Conservation (phyloP, 2,329 filamentous ascomycete genomes). For the Beauveria sp. region DNA sequence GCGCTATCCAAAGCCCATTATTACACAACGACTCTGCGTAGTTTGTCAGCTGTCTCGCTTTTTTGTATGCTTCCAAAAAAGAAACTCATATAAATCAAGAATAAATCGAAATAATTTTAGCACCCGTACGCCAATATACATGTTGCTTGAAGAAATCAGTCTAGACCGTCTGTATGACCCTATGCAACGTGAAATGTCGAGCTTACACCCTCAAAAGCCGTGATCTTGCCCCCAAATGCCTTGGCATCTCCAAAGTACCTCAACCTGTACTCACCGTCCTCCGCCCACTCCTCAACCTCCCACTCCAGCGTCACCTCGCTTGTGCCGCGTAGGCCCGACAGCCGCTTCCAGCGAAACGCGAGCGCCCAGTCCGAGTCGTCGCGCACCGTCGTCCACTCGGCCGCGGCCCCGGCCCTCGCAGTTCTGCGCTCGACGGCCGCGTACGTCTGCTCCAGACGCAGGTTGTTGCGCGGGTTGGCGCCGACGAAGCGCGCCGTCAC, state of each 20-base stretch:
- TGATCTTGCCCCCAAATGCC: conserved; percentile 52
- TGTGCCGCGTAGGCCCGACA: conserved; percentile 60
- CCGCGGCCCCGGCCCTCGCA: conserved; percentile 12
- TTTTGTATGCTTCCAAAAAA: too few relatives aligned
- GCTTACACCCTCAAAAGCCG: conserved; percentile 61
- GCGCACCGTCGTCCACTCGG: conserved; percentile 57
- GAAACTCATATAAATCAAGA: too few relatives aligned
- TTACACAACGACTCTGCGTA: too few relatives aligned
- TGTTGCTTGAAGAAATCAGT: too few relatives aligned
- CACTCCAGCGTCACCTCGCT: conserved; percentile 71
- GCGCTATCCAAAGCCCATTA: too few relatives aligned
- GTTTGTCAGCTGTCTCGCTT: too few relatives aligned
- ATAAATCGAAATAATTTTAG: too few relatives aligned
- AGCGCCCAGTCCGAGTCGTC: conserved; percentile 78
- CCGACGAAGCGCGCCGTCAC: conserved; percentile 68
- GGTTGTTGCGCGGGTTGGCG: conserved; percentile 82
- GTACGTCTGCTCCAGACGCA: conserved; percentile 70
- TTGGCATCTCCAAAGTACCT: conserved; percentile 79
- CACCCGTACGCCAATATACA: too few relatives aligned
- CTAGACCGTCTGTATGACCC: too few relatives aligned
- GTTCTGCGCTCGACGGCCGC: conserved; percentile 57
- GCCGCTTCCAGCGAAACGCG: conserved; percentile 71
- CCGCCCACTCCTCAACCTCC: conserved; percentile 60
- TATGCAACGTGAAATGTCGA: conserved; percentile 34
- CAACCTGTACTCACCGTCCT: conserved; percentile 62